Conservation (phyloP, 2,329 filamentous ascomycete species). For the Parascedosporium putredinis region DNA sequence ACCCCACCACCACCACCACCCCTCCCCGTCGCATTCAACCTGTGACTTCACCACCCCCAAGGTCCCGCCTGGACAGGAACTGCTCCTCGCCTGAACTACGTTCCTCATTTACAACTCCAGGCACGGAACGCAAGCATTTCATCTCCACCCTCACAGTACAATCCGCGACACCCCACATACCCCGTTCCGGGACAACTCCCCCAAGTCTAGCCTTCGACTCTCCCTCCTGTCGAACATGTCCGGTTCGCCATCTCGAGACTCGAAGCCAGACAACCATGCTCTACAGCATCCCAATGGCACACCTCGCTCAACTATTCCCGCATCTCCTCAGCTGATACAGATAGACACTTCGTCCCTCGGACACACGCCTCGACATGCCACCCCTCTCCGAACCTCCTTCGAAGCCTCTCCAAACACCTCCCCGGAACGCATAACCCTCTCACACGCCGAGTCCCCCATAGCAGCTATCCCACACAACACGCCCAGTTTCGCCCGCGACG, state of each 20-base stretch:
- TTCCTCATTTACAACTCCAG: background rate
- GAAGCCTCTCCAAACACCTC: slow-evolving; percentile 1
- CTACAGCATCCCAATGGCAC: background rate
- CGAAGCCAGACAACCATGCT: background rate
- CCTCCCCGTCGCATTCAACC: background rate
- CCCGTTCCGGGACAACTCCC: background rate
- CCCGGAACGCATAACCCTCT: background rate
- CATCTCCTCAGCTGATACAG: background rate
- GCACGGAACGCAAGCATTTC: background rate
- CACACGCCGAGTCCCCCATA: background rate
- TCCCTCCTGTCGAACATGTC: background rate
- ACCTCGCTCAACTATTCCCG: background rate
- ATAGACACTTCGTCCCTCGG: slow-evolving; percentile 1
- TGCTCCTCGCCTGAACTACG: background rate
- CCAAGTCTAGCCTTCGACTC: background rate
- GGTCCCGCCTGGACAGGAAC: background rate
- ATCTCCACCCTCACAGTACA: background rate
- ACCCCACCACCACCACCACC: background rate
- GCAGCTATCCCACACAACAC: background rate
- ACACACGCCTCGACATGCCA: slow-evolving; percentile 2
- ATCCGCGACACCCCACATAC: background rate
- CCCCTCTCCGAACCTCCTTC: slow-evolving; percentile 1
- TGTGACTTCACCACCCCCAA: slow-evolving; percentile 1
- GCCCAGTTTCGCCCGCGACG: background rate
- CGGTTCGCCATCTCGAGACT: background rate